A percentile compares a stretch with the other conserved stretches of the same genome.
Conservation (phyloP, 345 rosid species). For the Cardamine occulta region DNA sequence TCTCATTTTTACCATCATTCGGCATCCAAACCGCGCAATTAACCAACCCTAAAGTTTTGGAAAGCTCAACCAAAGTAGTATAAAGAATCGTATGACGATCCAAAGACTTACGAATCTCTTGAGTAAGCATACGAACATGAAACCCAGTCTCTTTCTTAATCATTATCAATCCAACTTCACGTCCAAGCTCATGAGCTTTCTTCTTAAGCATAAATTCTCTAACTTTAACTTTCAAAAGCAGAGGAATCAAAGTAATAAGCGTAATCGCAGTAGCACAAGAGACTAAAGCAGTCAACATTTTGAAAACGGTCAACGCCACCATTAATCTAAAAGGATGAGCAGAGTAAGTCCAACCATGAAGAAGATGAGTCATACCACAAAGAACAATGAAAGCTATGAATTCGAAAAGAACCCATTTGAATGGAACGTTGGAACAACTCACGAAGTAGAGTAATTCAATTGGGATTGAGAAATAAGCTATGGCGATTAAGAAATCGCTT, state of each 20-base stretch:
- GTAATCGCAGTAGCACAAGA: slow-evolving; percentile 97
- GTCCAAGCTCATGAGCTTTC: slow-evolving; percentile 86
- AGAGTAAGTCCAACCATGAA: slow-evolving; percentile 90
- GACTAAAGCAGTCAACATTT: slow-evolving; percentile 90
- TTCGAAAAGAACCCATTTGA: slow-evolving; percentile 94
- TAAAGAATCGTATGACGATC: slow-evolving; percentile 82
- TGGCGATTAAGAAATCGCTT: slow-evolving; percentile 92
- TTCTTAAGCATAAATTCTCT: slow-evolving; percentile 92
- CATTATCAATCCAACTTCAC: slow-evolving; percentile 91
- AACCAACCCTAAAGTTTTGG: slow-evolving; percentile 81
- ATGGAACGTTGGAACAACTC: slow-evolving; percentile 91
- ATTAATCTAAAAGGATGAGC: slow-evolving; percentile 83
- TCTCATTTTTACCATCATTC: slow-evolving; percentile 56
- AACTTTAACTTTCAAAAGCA: slow-evolving; percentile 91
- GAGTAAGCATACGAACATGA: slow-evolving; percentile 96
- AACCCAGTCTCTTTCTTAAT: slow-evolving; percentile 81
- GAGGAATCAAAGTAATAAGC: slow-evolving; percentile 82
- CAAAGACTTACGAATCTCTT: slow-evolving; percentile 88
- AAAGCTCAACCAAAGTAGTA: slow-evolving; percentile 90
- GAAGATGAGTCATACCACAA: slow-evolving; percentile 95
- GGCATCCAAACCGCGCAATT: slow-evolving; percentile 99
- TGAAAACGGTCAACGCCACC: slow-evolving; percentile 90
- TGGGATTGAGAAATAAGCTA: slow-evolving; percentile 95
- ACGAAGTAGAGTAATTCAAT: slow-evolving; percentile 92
- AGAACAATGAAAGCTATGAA: slow-evolving; percentile 98